These are phyloP conservation scores for Paecilomyces dactylethromorphus DNA, from an alignment of 2,329 filamentous ascomycete species.

Conservation along the genomic window DNA sequence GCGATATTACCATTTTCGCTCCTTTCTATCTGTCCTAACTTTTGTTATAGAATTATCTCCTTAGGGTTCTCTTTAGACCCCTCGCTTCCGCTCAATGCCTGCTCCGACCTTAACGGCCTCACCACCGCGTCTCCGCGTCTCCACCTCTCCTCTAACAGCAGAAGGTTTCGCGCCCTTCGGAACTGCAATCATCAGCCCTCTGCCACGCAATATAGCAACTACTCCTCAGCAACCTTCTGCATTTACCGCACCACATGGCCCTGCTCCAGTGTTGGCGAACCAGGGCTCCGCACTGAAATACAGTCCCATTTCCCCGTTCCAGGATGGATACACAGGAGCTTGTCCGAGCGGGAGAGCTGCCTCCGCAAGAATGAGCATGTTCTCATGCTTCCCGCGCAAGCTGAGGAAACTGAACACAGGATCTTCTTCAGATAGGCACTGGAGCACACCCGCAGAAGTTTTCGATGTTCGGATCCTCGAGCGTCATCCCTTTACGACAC, in stretches of 20 bases:
- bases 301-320: conserved; percentile 66
- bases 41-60: background rate
- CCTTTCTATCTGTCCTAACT: background rate
- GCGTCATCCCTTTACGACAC: conserved; percentile 86
- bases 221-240: conserved; percentile 39
- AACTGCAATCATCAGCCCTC: conserved; percentile 70
- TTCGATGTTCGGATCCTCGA: conserved; percentile 74
- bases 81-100: conserved; percentile 17
- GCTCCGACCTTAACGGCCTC: conserved; percentile 24
- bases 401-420: conserved; percentile 32
- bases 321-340: conserved; percentile 62
- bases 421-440: background rate
- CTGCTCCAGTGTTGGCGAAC: conserved; percentile 61
- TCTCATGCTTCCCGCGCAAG: conserved; percentile 68
- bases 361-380: conserved; percentile 73
- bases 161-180: conserved; percentile 72
- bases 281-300: conserved; percentile 88
- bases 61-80: background rate
- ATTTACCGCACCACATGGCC: conserved; percentile 28
- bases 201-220: conserved; percentile 46
- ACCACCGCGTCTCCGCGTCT: conserved; percentile 41
- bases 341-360: conserved; percentile 34
- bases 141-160: conserved; percentile 60
- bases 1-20: background rate
- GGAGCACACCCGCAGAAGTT: conserved; percentile 15